Evolutionary conservation across 257 asterid genomes (phyloP).

Genomic region (Catharanthus roseus): DNA sequence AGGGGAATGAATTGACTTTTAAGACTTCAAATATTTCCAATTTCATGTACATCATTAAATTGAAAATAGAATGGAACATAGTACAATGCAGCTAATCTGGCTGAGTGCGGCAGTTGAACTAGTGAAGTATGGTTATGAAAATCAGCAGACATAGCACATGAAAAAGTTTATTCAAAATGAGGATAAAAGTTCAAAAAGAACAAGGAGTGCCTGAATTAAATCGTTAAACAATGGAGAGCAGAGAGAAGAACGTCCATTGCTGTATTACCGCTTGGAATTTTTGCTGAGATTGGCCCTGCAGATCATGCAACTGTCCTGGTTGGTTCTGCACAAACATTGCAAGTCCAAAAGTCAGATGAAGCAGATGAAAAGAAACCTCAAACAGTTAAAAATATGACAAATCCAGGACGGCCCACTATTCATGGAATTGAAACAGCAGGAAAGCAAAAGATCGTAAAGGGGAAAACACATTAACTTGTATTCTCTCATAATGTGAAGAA

Average conservation of each 20-base stretch:
- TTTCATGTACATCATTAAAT: neutral
- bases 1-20: neutral
- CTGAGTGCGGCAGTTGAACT: neutral
- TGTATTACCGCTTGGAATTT: constrained; percentile 64
- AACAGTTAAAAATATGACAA: neutral
- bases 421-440: neutral
- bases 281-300: constrained; percentile 66
- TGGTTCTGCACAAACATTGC: constrained; percentile 55
- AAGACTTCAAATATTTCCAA: neutral
- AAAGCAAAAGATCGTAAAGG: neutral
- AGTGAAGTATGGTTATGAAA: neutral
- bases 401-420: neutral
- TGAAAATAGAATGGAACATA: neutral
- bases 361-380: neutral
- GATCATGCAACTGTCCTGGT: constrained; percentile 64
- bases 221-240: neutral
- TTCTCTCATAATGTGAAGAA: neutral
- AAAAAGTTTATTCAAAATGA: neutral
- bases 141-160: neutral
- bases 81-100: neutral
- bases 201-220: neutral
- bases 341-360: neutral
- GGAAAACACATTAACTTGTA: neutral
- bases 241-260: constrained; percentile 6
- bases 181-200: neutral